Base-by-base conservation (phyloP, 352 stramenopile genomes). In the Plasmopara muralis region DNA sequence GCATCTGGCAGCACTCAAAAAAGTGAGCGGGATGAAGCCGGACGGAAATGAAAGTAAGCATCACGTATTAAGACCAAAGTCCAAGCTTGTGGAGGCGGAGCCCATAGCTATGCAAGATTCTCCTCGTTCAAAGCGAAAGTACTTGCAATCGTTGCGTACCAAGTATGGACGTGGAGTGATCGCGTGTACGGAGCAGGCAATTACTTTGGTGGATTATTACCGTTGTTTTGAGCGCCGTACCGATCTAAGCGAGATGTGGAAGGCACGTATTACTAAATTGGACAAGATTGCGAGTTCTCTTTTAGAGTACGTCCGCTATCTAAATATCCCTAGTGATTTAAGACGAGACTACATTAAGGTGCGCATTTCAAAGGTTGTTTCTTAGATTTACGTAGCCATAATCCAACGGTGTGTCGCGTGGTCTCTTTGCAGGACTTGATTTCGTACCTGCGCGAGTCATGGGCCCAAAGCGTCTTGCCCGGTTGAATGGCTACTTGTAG, bases 161-260 rank as follows among this genome's bases (percentile, higher is more conserved):
- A 81, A 76, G 28, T 93, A 93, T 50, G 77, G 75, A 12, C 14
- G 39, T 7, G 75, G 81, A 6, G 65, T 87, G 37, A 62, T 58
- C 28, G 72, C 66, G 9, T 93, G 83, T 47, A 66, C 70, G 0
- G 83, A 89, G 47, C 83, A 93, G 49, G 78, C 85, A 28, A 77
- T 93, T 44, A 81, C 74, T 16, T 66, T 93, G 38, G 69, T 93
- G 10, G 81, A 90, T 52, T 93, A 93, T 41, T 93, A 93, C 46
- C 72, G 79, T 28, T 62, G 79, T 16, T 93, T 91, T 41, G 72
- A 82, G 48, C 73, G 83, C 0, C 83, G 83, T 33, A 90, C 77
- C 3, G 66, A 87, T 37, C 41, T 90, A 34, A 67, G 59, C 41
- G 78, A 91, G n/a, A 63, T 62, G 15, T 93, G 83, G 83, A 85